Evolutionary conservation across 768 basidiomycete genomes (phyloP), one percentile per base, ranked within the genome.

Genomic region (Amanita subjunquillea): DNA sequence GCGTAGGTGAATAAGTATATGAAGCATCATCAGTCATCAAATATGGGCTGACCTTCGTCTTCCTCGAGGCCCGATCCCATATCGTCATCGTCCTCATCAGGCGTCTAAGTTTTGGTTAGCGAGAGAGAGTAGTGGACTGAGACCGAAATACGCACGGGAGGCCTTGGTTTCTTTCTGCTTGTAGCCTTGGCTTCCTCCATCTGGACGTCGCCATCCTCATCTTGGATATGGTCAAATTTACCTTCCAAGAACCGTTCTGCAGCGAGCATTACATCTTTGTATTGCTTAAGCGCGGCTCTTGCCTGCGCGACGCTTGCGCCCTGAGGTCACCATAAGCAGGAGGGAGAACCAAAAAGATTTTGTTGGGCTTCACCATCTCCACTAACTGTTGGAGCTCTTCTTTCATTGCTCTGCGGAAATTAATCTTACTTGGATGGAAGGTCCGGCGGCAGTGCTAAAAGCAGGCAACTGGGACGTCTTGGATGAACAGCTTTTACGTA

Each of bases 221-320:
- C 77, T 53, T 77, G 67, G n/a, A 90, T 70, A 62, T 85, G 69
- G 59, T 89, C 86, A 60, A 89, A 92, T 57, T 85, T 81, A 10
- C 93, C 93, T 56, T 87, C 84, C 55, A 91, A 87, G 55, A 91
- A 81, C 43, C 76, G 76, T 65, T 91, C 91, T 2, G 92, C 91
- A 12, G 93, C 93, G 62, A 88, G 76, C 87, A 91, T 90, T 34
- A 93, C 91, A 74, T 97, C 92, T 56, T 82, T 87, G 63, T 87
- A 78, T 60, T 83, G 81, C 56, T 74, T 78, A 62, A 96, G 68
- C 15, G 93, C 93, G 29, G 86, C 88, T 59, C 79, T 79, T 38
- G 94, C 93, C 69, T 93, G 88, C 10, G 82, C 79, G 9, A 69
- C 64, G 0, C 86, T 88, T 29, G 91, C 91, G 58, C 93, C 93